Percentiles rank a stretch among this genome's conserved stretches.
Evolutionary conservation across 2,329 filamentous ascomycete genomes (phyloP).

Genomic region (Alternaria ethzedia): DNA sequence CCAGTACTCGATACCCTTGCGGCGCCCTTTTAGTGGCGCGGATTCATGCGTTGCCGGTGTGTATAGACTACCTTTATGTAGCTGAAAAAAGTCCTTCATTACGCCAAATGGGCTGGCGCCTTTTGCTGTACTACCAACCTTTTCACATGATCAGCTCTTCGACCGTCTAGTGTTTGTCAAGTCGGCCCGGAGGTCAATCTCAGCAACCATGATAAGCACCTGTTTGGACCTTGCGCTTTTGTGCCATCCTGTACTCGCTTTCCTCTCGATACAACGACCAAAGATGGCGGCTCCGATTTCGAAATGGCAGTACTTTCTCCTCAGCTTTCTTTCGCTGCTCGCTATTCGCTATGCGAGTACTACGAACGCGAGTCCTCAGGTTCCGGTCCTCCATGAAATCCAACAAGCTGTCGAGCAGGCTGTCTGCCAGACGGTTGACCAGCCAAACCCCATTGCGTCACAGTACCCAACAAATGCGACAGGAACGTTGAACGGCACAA

Average conservation of each 20-base stretch:
- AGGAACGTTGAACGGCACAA: slow-evolving; percentile 62
- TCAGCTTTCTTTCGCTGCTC: slow-evolving; percentile 36
- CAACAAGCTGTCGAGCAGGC: background rate
- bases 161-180: background rate
- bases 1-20: slow-evolving; percentile 16
- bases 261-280: slow-evolving; percentile 35
- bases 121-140: background rate
- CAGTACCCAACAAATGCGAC: slow-evolving; percentile 58
- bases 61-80: slow-evolving; percentile 17
- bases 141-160: slow-evolving; percentile 11
- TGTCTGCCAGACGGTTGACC: slow-evolving; percentile 36
- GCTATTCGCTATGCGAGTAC: slow-evolving; percentile 33
- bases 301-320: slow-evolving; percentile 33
- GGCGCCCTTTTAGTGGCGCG: slow-evolving; percentile 28
- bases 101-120: background rate
- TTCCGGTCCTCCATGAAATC: background rate
- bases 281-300: slow-evolving; percentile 31
- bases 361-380: slow-evolving; percentile 11
- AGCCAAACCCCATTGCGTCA: slow-evolving; percentile 58
- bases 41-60: slow-evolving; percentile 27
- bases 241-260: slow-evolving; percentile 40
- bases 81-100: background rate
- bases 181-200: slow-evolving; percentile 3
- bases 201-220: slow-evolving; percentile 29
- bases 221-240: slow-evolving; percentile 41